A percentile compares a stretch with the other conserved stretches of the same genome.
These are phyloP conservation scores for Oligophagozyma castellii DNA, from an alignment of 1,139 yeast species.

Conservation along the genomic window DNA sequence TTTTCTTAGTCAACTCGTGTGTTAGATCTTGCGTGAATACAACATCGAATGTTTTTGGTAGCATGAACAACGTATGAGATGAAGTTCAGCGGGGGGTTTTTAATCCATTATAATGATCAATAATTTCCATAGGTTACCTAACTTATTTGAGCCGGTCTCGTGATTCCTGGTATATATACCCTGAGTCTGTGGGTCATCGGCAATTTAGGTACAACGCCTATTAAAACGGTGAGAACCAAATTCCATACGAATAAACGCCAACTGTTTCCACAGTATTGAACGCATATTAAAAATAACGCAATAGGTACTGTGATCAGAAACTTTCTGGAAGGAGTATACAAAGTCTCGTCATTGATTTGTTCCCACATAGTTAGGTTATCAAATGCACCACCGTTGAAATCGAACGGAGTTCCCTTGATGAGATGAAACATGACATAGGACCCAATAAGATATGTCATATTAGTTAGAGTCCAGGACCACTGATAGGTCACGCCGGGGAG, in stretches of 20 bases:
- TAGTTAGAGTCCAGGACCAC: slow-evolving; percentile 5
- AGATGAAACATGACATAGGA: slow-evolving; percentile 93
- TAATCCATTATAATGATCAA: no score
- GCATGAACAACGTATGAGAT: no score
- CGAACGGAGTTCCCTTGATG: slow-evolving; percentile 94
- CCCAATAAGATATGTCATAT: slow-evolving; percentile 44
- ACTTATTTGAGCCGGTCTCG: slow-evolving; percentile 26
- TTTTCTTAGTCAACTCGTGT: no score
- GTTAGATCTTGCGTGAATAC: no score
- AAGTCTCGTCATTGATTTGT: slow-evolving; percentile 93
- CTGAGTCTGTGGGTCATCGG: slow-evolving; percentile 71
- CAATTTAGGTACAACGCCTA: slow-evolving; percentile 77
- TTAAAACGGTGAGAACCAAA: slow-evolving; percentile 62
- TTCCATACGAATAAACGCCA: slow-evolving; percentile 66
- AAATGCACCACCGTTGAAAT: slow-evolving; percentile 90
- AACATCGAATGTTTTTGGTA: no score
- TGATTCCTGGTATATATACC: slow-evolving; percentile 41
- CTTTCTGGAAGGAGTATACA: slow-evolving; percentile 92
- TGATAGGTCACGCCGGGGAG: slow-evolving; percentile 67
- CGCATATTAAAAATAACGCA: slow-evolving; percentile 67
- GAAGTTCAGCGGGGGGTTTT: no score
- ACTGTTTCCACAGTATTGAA: slow-evolving; percentile 85
- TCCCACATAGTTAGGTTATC: slow-evolving; percentile 98
- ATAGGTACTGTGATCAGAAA: slow-evolving; percentile 86
- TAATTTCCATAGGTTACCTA: no score